Evolutionary conservation across 164 flowering plant genomes (phyloP).

Genomic region (Vitis amurensis): DNA sequence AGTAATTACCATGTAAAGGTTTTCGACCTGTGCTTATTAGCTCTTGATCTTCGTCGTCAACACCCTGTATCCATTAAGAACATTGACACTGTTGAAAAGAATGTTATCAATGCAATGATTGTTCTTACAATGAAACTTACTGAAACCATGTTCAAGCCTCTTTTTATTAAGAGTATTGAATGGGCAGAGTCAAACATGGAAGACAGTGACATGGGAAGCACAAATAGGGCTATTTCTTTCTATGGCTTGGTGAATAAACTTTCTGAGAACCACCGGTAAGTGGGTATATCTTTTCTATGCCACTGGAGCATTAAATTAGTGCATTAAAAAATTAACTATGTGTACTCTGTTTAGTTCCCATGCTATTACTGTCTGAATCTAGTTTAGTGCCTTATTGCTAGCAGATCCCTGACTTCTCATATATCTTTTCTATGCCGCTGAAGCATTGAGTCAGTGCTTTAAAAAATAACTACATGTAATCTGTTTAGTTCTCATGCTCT

Average conservation of each 20-base stretch:
- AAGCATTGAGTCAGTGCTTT: too few relatives aligned
- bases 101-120: slow-evolving; percentile 58
- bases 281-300: not conserved
- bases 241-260: slow-evolving; percentile 73
- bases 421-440: too few relatives aligned
- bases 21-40: slow-evolving; percentile 70
- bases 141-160: slow-evolving; percentile 86
- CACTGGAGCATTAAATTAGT: too few relatives aligned
- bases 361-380: too few relatives aligned
- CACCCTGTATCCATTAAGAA: slow-evolving; percentile 49
- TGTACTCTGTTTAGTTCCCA: not conserved
- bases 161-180: slow-evolving; percentile 72
- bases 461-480: too few relatives aligned
- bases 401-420: too few relatives aligned
- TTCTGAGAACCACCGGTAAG: slow-evolving; percentile 79
- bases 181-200: slow-evolving; percentile 74
- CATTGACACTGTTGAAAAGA: slow-evolving; percentile 58
- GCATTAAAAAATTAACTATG: not conserved
- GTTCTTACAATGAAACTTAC: slow-evolving; percentile 79
- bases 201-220: slow-evolving; percentile 23
- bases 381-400: too few relatives aligned
- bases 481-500: too few relatives aligned
- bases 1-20: slow-evolving; percentile 52
- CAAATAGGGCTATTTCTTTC: slow-evolving; percentile 62
- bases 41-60: slow-evolving; percentile 86